Conservation (phyloP, 2,329 filamentous ascomycete species). For the Arthrinium puccinioides region DNA sequence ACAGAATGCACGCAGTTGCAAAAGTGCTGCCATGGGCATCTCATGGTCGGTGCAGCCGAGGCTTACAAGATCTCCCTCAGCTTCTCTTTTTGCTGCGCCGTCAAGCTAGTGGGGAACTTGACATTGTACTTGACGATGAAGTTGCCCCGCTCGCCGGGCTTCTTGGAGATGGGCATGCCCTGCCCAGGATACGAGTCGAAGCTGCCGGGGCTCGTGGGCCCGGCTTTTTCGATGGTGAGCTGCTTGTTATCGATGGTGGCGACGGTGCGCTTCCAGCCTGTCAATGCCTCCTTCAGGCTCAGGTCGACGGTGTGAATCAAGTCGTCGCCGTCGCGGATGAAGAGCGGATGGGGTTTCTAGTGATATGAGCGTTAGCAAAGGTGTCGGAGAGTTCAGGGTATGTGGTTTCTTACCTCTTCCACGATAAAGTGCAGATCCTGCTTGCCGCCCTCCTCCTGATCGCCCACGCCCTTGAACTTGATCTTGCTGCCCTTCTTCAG, state of each 20-base stretch:
- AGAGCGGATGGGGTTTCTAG: slow-evolving; percentile 81
- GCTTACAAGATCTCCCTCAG: slow-evolving; percentile 68
- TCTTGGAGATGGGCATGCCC: slow-evolving; percentile 96
- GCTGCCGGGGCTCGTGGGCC: slow-evolving; percentile 79
- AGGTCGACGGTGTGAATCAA: slow-evolving; percentile 72
- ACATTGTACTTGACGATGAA: slow-evolving; percentile 88
- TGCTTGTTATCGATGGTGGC: slow-evolving; percentile 89
- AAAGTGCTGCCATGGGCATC: no score
- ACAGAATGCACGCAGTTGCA: no score
- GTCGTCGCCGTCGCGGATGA: slow-evolving; percentile 83
- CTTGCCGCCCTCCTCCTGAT: slow-evolving; percentile 91
- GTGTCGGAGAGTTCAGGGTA: not conserved
- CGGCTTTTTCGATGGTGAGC: slow-evolving; percentile 68
- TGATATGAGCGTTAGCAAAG: slow-evolving; percentile 32
- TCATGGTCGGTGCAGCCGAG: no score
- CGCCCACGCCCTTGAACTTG: slow-evolving; percentile 95
- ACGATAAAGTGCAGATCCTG: slow-evolving; percentile 95
- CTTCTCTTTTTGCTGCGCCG: slow-evolving; percentile 68
- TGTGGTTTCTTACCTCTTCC: slow-evolving; percentile 64
- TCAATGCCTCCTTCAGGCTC: slow-evolving; percentile 86
- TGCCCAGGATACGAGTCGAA: slow-evolving; percentile 73
- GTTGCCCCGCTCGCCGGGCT: slow-evolving; percentile 74
- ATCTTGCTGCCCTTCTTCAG: slow-evolving; percentile 97
- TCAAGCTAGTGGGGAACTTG: slow-evolving; percentile 78
- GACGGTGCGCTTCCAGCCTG: slow-evolving; percentile 88